Evolutionary conservation across 1,139 yeast genomes (phyloP), one percentile per base, ranked within the genome.

Genomic region (Oligophagozyma castellii): DNA sequence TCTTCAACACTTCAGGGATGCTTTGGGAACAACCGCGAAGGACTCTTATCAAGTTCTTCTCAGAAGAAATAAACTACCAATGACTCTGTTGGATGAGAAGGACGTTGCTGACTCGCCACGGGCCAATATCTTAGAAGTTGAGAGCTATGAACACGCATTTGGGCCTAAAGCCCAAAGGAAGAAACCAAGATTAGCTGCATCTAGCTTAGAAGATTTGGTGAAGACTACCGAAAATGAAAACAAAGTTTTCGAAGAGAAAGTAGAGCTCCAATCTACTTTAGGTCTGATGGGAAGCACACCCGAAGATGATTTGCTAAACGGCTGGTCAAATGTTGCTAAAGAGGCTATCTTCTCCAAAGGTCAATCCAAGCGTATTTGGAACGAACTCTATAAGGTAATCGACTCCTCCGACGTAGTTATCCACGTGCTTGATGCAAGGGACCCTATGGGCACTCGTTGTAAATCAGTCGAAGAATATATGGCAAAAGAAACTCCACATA

Each of bases 341-440:
- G 98, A 89, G 56, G 89, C 92, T 35, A 84, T 89, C 57, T 89
- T 89, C 65, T 76, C 77, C 51, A 89, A 89, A 55, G 98, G 98
- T 46, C 96, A 89, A 60, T 84, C 95, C 31, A 89, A 89, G 59
- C 79, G 98, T 63, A 89, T 89, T 46, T 89, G 98, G 98, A 89
- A 89, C 56, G 98, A 89, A 55, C 66, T 89, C 36, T 89, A 89
- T 59, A 89, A 89, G 54, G 95, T 89, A 31, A 86, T 89, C 46
- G 98, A 89, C 56, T 89, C 96, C 6, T 79, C 95, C 1, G 98
- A 89, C 61, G 96, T 89, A 30, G 93, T 89, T 24, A 80, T 89
- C 37, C 96, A 89, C 48, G 96, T 86, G 11, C 63, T 89, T 36
- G 98, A 89, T 59, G 96, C 98, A 4, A 76, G 98, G 59, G 95